These are phyloP conservation scores for Nitzschia putrida DNA, from an alignment of 108 stramenopile genomes.

Conservation along the genomic window DNA sequence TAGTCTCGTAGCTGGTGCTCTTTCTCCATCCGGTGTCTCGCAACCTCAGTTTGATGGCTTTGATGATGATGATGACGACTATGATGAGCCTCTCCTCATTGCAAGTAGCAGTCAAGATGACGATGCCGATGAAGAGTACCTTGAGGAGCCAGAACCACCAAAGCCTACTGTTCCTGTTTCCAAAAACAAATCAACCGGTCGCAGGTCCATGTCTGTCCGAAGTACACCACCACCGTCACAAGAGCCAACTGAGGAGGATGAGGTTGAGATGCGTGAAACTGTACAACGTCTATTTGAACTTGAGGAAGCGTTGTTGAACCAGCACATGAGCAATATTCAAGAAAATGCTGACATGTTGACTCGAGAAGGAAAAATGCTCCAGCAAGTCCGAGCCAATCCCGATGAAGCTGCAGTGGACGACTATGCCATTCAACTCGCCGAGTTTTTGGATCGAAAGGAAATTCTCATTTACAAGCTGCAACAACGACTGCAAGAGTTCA, in stretches of 20 bases:
- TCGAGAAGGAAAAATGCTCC: constrained; percentile 89
- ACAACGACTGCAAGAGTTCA: constrained; percentile 60
- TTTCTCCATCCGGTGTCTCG: neutral
- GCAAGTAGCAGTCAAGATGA: constrained; percentile 14
- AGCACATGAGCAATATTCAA: constrained; percentile 88
- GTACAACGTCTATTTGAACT: constrained; percentile 88
- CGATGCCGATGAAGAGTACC: constrained; percentile 33
- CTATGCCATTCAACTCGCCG: constrained; percentile 86
- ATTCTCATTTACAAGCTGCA: constrained; percentile 63
- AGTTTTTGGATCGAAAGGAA: constrained; percentile 88
- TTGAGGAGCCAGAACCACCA: constrained; percentile 10
- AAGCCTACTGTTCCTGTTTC: neutral
- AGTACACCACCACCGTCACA: too few relatives aligned
- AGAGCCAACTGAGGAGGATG: constrained; percentile 35
- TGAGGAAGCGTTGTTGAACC: constrained; percentile 93
- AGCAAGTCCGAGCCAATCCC: constrained; percentile 68
- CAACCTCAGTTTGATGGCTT: neutral
- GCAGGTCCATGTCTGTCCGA: too few relatives aligned
- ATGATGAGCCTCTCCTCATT: constrained; percentile 6
- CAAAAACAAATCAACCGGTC: neutral
- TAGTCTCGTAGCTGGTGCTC: neutral
- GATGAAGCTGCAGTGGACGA: constrained; percentile 65
- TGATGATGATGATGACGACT: constrained; percentile 17
- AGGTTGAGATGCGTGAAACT: constrained; percentile 74
- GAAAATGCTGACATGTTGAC: constrained; percentile 93